Evolutionary conservation across 1,284 basidiomycete genomes (phyloP), one percentile per base, ranked within the genome.

Genomic region (Fistulinella staudtii): DNA sequence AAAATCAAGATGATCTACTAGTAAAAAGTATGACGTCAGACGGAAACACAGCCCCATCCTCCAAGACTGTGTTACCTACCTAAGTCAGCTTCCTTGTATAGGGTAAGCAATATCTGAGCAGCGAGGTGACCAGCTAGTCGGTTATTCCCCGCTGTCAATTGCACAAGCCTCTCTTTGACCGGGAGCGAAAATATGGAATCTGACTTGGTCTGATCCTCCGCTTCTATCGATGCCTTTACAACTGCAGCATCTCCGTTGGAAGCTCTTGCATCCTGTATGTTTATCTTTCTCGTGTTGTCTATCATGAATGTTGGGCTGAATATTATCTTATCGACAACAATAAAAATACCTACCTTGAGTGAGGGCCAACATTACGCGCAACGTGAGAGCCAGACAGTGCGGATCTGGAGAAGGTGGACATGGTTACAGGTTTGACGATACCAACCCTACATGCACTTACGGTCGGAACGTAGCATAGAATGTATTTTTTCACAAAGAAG

Each of bases 81-180:
- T 36, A 1, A 17, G 0, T 53, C 49, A 1, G 10, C 7, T 1
- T 15, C 24, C 10, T 50, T 11, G 4, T 47, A 56, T 0, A 64
- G 21, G 2, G 41, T 31, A 24, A 64, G 46, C 2, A 42, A 30
- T 36, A 51, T 36, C 21, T 64, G 57, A 2, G 52, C 47, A 10
- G 59, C 55, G 6, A 64, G 46, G 8, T 34, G 45, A 25, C 59
- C 58, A n/a, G 62, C 36, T 2, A 49, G 24, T n/a, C 28, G 25
- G 3, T 36, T 27, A 1, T 50, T 4, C 10, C 36, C 46, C 9
- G 17, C 31, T 1, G 58, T 53, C 21, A 63, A 17, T 9, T 56
- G 15, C 14, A 24, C 47, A 3, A 39, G 36, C 21, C 39, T 51
- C 23, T 51, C 45, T 11, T 0, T 0, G 3, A 18, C n/a, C 11